Conservation (phyloP, 2,329 filamentous ascomycete genomes). For the Exophiala viscosa region DNA sequence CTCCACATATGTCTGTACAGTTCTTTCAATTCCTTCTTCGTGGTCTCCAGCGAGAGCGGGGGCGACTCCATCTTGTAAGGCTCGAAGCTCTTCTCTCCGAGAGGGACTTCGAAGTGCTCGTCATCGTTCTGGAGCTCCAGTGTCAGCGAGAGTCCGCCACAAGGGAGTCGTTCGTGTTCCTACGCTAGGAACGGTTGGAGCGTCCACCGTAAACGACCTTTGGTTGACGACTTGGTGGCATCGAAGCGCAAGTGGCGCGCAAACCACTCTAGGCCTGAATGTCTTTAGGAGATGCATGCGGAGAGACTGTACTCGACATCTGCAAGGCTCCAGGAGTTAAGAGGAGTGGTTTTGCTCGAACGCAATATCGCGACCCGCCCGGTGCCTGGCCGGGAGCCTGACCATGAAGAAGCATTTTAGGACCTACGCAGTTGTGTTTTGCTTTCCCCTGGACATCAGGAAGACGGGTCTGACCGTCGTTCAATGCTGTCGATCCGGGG, state of each 20-base stretch:
- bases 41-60: constrained; percentile 84
- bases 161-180: neutral
- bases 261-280: neutral
- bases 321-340: no score
- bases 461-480: no score
- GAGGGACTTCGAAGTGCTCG: constrained; percentile 83
- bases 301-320: neutral
- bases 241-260: neutral
- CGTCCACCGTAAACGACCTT: neutral
- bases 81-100: constrained; percentile 99
- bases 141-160: no score
- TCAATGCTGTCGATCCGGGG: no score
- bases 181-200: neutral
- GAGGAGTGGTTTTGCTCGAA: no score
- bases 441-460: no score
- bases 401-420: no score
- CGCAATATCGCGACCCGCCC: no score
- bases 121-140: constrained; percentile 69
- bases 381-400: no score
- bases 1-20: constrained; percentile 99
- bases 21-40: constrained; percentile 96
- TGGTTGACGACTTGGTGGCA: neutral
- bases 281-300: neutral
- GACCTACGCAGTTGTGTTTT: no score
- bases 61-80: constrained; percentile 98